Evolutionary conservation across 2,329 filamentous ascomycete genomes (phyloP), one percentile per base, ranked within the genome.

Genomic region (Cephalotrichum gorgonifer): DNA sequence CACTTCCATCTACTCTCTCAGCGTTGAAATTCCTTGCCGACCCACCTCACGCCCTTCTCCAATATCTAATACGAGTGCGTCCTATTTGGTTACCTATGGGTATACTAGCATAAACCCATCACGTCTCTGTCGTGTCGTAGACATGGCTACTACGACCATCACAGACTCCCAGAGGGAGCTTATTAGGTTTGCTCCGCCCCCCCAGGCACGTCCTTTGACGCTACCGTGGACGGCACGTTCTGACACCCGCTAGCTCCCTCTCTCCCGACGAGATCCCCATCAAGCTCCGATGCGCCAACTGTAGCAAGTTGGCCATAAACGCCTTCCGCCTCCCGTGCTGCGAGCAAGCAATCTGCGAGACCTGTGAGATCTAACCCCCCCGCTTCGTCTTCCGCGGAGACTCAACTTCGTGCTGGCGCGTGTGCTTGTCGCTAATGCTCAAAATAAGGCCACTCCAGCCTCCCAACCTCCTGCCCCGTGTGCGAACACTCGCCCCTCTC

Each of bases 241-340:
- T 35, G 14, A 31, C 26, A 42, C 26, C 43, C 11, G 33, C 25
- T 61, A 94, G 88, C 64, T 84, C 86, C 45, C 75, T 95, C 52
- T 72, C 80, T 20, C 79, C 85, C 55, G 87, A 91, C 58, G 88
- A 93, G 54, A 89, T 96, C 51, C 93, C 93, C n/a, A 88, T 90
- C 60, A 96, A 95, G 74, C 78, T 98, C 54, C 86, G 90, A 67
- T 98, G 93, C 73, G 88, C 88, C 47, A 87, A 88, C 57, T 98
- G 93, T 69, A 93, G 86, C 70, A 89, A 87, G 65, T 75, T 97
- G 51, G 90, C 89, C 27, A 73, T 95, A 55, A 94, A 96, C 63
- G 88, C 91, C 8, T 95, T 88, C 64, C 86, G 90, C 54, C 74
- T 96, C 26, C 88, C 90, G 2, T 98, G 93, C 68, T 98, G 93